Percentiles rank a stretch among this genome's conserved stretches.
These are phyloP conservation scores for Chloranthus sessilifolius DNA, from an alignment of 164 flowering plant genomes.

Conservation along the genomic window DNA sequence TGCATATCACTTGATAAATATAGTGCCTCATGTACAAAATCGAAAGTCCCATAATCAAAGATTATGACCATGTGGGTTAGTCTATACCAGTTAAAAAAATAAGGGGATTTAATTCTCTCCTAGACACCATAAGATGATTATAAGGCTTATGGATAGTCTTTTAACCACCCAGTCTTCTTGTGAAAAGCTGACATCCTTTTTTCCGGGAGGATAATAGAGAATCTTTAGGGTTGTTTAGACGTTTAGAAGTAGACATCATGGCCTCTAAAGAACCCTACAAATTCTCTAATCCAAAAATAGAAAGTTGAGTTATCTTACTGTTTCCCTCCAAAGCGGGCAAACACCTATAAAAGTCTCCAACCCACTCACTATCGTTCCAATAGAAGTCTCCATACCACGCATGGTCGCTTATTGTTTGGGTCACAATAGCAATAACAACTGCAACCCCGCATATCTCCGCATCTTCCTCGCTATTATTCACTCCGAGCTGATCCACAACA, in stretches of 20 bases:
- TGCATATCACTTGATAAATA: no score
- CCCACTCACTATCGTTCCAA: constrained; percentile 16
- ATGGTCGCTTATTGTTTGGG: constrained; percentile 13
- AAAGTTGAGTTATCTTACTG: constrained; percentile 20
- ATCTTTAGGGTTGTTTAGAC: neutral
- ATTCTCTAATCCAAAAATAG: neutral
- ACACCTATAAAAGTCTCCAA: constrained; percentile 39
- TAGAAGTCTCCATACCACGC: constrained; percentile 27
- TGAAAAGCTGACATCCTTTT: neutral
- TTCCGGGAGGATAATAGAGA: no score
- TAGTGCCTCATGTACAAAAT: no score
- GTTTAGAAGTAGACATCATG: neutral
- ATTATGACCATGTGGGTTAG: no score
- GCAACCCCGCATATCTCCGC: constrained; percentile 28
- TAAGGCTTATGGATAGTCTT: neutral
- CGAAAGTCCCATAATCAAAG: no score
- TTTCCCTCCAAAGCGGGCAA: constrained; percentile 25
- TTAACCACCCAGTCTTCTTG: neutral
- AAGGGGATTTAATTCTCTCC: no score
- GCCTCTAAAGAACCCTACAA: neutral
- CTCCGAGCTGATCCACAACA: neutral
- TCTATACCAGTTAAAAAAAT: no score
- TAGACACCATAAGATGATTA: neutral
- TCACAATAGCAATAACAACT: constrained; percentile 26
- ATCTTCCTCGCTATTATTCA: constrained; percentile 6